Base-by-base conservation (phyloP, 1,284 basidiomycete genomes). In the Ganoderma boninense region DNA sequence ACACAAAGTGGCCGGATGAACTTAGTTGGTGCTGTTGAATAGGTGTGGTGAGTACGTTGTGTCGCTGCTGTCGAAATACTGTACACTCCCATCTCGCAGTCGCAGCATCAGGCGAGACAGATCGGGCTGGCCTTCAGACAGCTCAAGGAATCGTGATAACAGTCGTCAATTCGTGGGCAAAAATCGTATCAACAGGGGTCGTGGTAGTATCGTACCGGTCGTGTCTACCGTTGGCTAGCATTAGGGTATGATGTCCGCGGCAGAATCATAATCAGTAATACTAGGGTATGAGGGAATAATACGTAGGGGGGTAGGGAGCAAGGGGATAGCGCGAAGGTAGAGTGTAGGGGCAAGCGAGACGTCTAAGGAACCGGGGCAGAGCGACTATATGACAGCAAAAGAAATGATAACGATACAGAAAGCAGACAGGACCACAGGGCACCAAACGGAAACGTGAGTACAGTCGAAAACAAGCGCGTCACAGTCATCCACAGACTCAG, bases 381-480 rank as follows among this genome's bases (percentile, higher is more conserved):
- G 60, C 64, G 62, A 62, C 32, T 65, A 52, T 35, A 38, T 20
- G 18, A 62, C 40, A 62, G 40, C 60, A 43, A 62, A 62, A 62
- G 40, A 62, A 68, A 59, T 43, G 62, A 69, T 73, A 73, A 70
- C 69, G 72, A 73, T 73, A 73, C 72, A 73, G 42, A 69, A 56
- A 70, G 67, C 72, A 67, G 49, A 62, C 63, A 8, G 38, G 23
- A 52, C 29, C 35, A 64, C 40, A n/a, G 43, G 62, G n/a, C 38
- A 35, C 26, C 44, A 18, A 43, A 23, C 18, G 29, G 23, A 18
- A 62, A 26, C 38, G 26, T 54, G 42, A 54, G 26, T 20, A 16
- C 18, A 46, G 32, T 29, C 29, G 57, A 59, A 42, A 35, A 64
- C 44, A 32, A 8, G 44, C 52, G 52, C 20, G 35, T 32, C 40